phyloP scores from a whole-genome alignment of 768 basidiomycete genomes.

The Galerina sulciceps region DNA sequence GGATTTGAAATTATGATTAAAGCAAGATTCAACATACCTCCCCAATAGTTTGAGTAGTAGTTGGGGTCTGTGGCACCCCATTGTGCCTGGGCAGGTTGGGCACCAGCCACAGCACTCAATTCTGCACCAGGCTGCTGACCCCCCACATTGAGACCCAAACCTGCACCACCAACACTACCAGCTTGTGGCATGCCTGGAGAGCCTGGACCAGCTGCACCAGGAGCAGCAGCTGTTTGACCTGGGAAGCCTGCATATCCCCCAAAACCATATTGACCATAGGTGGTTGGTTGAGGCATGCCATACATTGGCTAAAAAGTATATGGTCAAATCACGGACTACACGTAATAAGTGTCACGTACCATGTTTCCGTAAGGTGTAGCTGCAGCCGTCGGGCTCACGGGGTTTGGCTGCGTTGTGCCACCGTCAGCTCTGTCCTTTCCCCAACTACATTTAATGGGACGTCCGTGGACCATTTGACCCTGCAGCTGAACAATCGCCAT shows the following conservation, averaged over 20 bases:
- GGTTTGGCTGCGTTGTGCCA: slow-evolving; percentile 51
- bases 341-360: slow-evolving; percentile 48
- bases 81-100: slow-evolving; percentile 69
- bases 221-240: slow-evolving; percentile 54
- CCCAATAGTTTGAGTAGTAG: slow-evolving; percentile 86
- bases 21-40: slow-evolving; percentile 60
- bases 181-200: slow-evolving; percentile 65
- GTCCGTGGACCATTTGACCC: slow-evolving; percentile 95
- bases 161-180: slow-evolving; percentile 56
- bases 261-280: slow-evolving; percentile 80
- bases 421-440: slow-evolving; percentile 93
- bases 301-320: slow-evolving; percentile 74
- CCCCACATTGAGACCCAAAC: slow-evolving; percentile 57
- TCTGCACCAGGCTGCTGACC: slow-evolving; percentile 63
- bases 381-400: slow-evolving; percentile 62
- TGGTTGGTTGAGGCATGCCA: slow-evolving; percentile 83
- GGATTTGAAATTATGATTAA: not conserved
- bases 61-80: slow-evolving; percentile 78
- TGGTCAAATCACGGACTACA: slow-evolving; percentile 2
- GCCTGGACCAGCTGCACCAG: slow-evolving; percentile 51
- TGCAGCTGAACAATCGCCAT: slow-evolving; percentile 97
- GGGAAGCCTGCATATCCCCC: slow-evolving; percentile 76
- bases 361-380: slow-evolving; percentile 79
- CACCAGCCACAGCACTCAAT: slow-evolving; percentile 51
- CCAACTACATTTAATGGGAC: slow-evolving; percentile 99